Base-by-base conservation (phyloP, 495 filamentous ascomycete species). In the Hypoxylon perforatum region DNA sequence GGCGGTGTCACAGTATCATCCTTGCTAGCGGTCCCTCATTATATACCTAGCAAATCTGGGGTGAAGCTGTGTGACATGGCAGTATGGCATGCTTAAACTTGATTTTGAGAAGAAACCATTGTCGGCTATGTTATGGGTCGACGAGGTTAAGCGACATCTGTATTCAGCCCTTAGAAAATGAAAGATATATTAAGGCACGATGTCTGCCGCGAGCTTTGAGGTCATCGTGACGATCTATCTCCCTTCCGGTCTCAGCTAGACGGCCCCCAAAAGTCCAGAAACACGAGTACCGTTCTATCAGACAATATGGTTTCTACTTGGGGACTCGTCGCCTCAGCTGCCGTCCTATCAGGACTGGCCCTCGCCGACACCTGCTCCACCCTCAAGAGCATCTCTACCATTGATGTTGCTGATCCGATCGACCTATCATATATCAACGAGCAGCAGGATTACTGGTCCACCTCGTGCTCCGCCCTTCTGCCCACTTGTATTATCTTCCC, bases 401-500 rank as follows among this genome's bases (percentile, higher is more conserved):
- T 78, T n/a, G 67, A 78, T 9, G 75, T 78, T 21, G 41, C 72
- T 2, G 41, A 50, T 4, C 76, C 63, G 41, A 59, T 78, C 39
- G 45, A 62, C 4, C 60, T 75, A 18, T 61, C 67, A 2, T 83
- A 78, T 44, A 46, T 68, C 11, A 50, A 61, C 25, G 80, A 81
- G 57, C 76, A 85, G 25, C 67, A 57, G 22, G 66, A 83, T 10
- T 85, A 84, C 54, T 84, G 80, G 80, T 83, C 78, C 8, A 78
- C 77, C 0, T 75, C 76, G 3, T 79, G 78, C 38, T 75, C 72
- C 19, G 76, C 81, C 23, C 59, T 81, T 21, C 72, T 63, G 39
- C 81, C 84, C 12, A 72, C 78, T 4, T 86, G 83, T 52, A 81
- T 80, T 19, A 65, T 85, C 28, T 75, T 78, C 62, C 83, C 82